Conservation (phyloP, 2,329 filamentous ascomycete species). For the Colletotrichum tanaceti region DNA sequence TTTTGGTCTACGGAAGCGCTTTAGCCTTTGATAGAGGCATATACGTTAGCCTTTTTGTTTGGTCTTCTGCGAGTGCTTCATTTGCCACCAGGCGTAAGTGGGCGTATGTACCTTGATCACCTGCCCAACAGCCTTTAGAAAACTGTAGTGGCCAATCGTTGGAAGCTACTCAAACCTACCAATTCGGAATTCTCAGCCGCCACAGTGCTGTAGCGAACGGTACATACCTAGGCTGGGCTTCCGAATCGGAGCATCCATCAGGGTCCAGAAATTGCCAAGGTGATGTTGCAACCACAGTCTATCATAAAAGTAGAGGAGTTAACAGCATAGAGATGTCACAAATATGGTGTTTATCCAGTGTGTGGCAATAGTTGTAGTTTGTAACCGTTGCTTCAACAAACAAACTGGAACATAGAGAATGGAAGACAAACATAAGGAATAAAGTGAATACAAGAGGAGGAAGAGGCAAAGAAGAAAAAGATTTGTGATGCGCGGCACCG, state of each 20-base stretch:
- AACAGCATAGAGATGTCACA: too few relatives aligned
- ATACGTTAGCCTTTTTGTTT: neutral
- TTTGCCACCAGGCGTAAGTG: too few relatives aligned
- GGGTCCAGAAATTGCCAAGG: too few relatives aligned
- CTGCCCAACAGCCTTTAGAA: neutral
- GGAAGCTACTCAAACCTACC: neutral
- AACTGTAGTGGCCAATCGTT: neutral
- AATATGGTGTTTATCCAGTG: too few relatives aligned
- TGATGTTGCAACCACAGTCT: too few relatives aligned
- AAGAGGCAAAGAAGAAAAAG: neutral
- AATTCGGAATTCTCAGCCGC: neutral
- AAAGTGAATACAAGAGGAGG: neutral
- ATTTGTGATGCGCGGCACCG: constrained; percentile 30
- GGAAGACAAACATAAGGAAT: neutral
- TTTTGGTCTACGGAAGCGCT: neutral
- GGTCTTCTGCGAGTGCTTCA: neutral
- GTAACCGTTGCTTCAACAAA: too few relatives aligned
- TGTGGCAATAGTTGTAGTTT: too few relatives aligned
- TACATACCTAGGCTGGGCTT: neutral
- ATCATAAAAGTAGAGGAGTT: too few relatives aligned
- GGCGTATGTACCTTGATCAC: too few relatives aligned
- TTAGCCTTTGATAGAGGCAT: neutral
- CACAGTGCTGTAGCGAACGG: neutral
- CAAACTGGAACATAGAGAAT: too few relatives aligned
- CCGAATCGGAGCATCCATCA: neutral